phyloP scores from a whole-genome alignment of 441 rosid genomes.

The Macaranga tanarius region DNA sequence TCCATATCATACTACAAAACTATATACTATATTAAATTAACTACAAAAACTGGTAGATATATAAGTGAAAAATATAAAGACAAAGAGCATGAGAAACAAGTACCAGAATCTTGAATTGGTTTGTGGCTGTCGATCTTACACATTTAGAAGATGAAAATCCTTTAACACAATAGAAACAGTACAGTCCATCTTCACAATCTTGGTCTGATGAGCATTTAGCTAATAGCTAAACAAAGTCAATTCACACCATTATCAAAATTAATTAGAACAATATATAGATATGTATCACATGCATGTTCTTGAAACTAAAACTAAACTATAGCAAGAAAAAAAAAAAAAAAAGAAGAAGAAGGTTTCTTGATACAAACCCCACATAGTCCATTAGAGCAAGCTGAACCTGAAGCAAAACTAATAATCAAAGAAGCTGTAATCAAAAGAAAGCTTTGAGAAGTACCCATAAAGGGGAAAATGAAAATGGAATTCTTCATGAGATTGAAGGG shows the following conservation, averaged over 20 bases:
- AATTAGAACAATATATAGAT: no score
- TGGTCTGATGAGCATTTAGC: constrained; percentile 53
- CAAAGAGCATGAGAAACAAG: background rate
- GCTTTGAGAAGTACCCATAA: constrained; percentile 33
- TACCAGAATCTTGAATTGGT: constrained; percentile 71
- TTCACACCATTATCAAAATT: no score
- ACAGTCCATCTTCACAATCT: constrained; percentile 64
- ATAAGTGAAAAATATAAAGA: background rate
- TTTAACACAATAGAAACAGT: constrained; percentile 53
- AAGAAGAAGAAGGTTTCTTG: no score
- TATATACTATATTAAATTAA: no score
- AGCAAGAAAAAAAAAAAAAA: background rate
- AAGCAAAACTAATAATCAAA: constrained; percentile 19
- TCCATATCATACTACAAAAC: no score
- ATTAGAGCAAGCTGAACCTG: constrained; percentile 36
- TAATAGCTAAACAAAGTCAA: constrained; percentile 31
- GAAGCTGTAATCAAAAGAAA: constrained; percentile 19
- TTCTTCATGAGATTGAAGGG: background rate
- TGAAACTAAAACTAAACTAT: background rate
- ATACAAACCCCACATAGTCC: constrained; percentile 36
- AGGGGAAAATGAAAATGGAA: no score
- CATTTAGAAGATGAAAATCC: constrained; percentile 57
- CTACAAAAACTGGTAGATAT: background rate
- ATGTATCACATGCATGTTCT: no score
- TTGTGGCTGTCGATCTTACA: constrained; percentile 50